Conservation (phyloP, 2,329 filamentous ascomycete species). For the Juglanconis juglandina region DNA sequence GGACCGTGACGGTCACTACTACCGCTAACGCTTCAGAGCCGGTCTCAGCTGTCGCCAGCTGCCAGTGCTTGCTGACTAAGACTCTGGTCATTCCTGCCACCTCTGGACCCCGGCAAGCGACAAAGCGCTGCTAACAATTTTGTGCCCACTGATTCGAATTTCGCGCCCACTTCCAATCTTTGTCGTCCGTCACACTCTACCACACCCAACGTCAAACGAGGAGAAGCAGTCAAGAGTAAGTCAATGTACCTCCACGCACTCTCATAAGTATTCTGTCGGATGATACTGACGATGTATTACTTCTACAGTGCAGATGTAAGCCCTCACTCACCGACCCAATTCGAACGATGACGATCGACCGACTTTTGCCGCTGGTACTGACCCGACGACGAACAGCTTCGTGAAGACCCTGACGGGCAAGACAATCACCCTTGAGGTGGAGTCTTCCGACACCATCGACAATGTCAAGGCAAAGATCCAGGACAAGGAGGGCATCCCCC, state of each 20-base stretch:
- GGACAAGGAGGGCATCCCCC: constrained; percentile 98
- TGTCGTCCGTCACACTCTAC: constrained; percentile 13
- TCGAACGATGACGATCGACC: constrained; percentile 19
- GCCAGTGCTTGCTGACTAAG: not conserved
- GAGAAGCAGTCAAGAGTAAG: constrained; percentile 59
- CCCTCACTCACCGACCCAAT: constrained; percentile 25
- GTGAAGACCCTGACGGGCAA: constrained; percentile 99
- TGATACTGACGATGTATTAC: constrained; percentile 23
- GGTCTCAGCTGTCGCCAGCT: not conserved
- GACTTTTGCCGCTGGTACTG: constrained; percentile 15
- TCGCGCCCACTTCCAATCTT: not conserved
- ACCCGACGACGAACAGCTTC: constrained; percentile 63
- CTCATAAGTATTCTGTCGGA: constrained; percentile 2
- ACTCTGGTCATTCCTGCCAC: not conserved
- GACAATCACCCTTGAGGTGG: constrained; percentile 99
- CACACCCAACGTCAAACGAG: constrained; percentile 31
- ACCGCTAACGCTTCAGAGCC: too few species aligned
- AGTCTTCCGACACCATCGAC: constrained; percentile 98
- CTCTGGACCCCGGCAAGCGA: not conserved
- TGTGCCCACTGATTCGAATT: not conserved
- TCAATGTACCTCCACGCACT: constrained; percentile 23
- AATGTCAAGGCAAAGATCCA: constrained; percentile 99
- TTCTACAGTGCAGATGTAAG: constrained; percentile 84
- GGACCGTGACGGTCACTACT: too few species aligned
- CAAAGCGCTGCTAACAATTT: not conserved